Conservation (phyloP, 2,329 filamentous ascomycete genomes). For the Microthyrium microscopicum region DNA sequence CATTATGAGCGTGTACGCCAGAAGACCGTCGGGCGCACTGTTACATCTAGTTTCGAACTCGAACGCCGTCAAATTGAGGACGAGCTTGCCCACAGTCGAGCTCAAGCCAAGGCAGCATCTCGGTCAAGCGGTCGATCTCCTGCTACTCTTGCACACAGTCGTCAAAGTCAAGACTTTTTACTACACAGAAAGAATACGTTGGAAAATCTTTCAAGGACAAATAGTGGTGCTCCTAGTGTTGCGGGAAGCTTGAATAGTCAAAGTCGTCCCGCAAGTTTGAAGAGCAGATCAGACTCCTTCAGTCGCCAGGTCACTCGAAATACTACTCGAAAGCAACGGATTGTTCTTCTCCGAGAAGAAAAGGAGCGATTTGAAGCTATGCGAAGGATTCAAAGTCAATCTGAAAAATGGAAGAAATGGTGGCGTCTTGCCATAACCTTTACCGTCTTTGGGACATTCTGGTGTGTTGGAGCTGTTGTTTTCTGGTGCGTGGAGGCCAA, state of each 20-base stretch:
- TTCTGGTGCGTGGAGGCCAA: constrained; percentile 5
- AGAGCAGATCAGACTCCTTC: not conserved
- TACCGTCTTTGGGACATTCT: constrained; percentile 4
- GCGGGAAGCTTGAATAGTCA: no score
- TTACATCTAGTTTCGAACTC: constrained; percentile 5
- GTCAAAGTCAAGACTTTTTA: not conserved
- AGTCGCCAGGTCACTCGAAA: constrained; percentile 3
- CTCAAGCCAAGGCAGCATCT: constrained; percentile 7
- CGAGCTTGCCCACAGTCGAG: constrained; percentile 3
- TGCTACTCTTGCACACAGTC: constrained; percentile 4
- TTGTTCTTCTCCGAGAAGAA: constrained; percentile 6
- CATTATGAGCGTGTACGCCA: constrained; percentile 5
- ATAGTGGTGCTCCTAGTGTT: no score
- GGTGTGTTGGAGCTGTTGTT: constrained; percentile 6
- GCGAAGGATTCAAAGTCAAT: constrained; percentile 4
- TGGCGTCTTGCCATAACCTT: constrained; percentile 1
- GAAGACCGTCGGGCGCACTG: constrained; percentile 1
- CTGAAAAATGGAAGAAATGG: constrained; percentile 3
- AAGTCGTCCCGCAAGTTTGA: not conserved
- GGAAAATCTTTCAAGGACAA: no score
- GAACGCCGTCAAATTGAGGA: constrained; percentile 5
- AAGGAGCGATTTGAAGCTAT: constrained; percentile 21
- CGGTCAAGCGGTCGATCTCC: constrained; percentile 6
- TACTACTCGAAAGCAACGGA: constrained; percentile 1
- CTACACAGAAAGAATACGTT: no score